Percentiles rank a stretch among this genome's conserved stretches.
phyloP scores from a whole-genome alignment of 108 stramenopile species.

The Nannochloropsis granulata region DNA sequence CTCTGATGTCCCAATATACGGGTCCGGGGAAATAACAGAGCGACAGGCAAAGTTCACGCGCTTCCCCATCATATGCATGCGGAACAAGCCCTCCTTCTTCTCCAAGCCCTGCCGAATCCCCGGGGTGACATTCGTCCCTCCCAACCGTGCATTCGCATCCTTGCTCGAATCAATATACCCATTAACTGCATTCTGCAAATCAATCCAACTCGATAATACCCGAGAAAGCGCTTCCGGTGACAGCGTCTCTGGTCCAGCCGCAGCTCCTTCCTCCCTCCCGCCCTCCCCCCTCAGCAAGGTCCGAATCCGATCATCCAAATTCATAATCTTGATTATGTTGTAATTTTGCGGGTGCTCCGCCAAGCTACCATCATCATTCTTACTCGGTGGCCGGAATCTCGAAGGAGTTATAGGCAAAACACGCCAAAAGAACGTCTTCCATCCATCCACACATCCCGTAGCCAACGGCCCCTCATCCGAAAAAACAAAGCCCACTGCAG shows the following conservation, averaged over 20 bases:
- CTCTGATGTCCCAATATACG: conserved; percentile 91
- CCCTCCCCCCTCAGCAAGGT: background rate
- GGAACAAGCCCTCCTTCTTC: conserved; percentile 96
- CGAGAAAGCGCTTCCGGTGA: background rate
- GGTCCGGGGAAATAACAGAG: conserved; percentile 92
- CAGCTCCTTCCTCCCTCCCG: background rate
- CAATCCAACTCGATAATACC: conserved; percentile 56
- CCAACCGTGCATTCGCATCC: conserved; percentile 48
- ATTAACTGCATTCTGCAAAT: conserved; percentile 83
- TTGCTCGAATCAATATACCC: conserved; percentile 85
- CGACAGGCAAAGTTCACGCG: conserved; percentile 95
- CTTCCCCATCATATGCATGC: conserved; percentile 99
- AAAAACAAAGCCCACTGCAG: background rate
- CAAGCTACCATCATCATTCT: conserved; percentile 53
- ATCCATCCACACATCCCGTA: conserved; percentile 37
- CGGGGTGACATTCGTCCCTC: conserved; percentile 27
- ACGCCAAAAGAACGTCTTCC: conserved; percentile 59
- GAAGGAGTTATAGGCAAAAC: conserved; percentile 74
- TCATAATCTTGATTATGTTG: conserved; percentile 63
- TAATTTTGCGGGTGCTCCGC: conserved; percentile 91
- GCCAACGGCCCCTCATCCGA: background rate
- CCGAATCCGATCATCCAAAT: conserved; percentile 51
- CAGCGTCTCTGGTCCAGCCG: background rate
- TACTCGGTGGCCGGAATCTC: conserved; percentile 79
- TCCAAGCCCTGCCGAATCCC: conserved; percentile 91